phyloP scores from a whole-genome alignment of 768 basidiomycete species.

The Mycena vitilis region DNA sequence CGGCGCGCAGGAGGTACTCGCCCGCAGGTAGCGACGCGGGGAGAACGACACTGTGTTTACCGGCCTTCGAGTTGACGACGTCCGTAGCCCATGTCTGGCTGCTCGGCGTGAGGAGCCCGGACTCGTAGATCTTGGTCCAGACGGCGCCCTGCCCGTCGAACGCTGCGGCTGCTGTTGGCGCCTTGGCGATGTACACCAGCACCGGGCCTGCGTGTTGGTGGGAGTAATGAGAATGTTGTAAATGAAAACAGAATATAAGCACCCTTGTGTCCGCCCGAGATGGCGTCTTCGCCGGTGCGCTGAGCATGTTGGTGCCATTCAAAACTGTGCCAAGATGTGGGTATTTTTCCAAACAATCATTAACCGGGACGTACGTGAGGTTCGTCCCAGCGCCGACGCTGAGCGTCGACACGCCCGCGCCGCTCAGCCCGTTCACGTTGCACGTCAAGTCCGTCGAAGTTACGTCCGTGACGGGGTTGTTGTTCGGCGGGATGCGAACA shows the following conservation, averaged over 20 bases:
- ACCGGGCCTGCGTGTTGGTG: slow-evolving; percentile 50
- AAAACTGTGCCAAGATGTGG: slow-evolving; percentile 44
- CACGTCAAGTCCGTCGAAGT: slow-evolving; percentile 64
- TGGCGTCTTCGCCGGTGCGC: slow-evolving; percentile 64
- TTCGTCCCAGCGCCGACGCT: slow-evolving; percentile 57
- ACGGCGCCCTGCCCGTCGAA: slow-evolving; percentile 62
- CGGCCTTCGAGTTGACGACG: slow-evolving; percentile 58
- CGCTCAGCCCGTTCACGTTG: slow-evolving; percentile 62
- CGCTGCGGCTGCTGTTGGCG: slow-evolving; percentile 55
- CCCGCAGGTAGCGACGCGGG: slow-evolving; percentile 62
- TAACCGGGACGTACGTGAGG: slow-evolving; percentile 47
- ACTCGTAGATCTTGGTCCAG: slow-evolving; percentile 67
- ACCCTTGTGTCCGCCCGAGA: slow-evolving; percentile 60
- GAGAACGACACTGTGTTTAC: slow-evolving; percentile 57
- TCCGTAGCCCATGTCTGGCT: slow-evolving; percentile 60
- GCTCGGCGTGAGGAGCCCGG: slow-evolving; percentile 55
- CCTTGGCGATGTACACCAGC: slow-evolving; percentile 64
- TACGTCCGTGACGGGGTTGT: slow-evolving; percentile 68
- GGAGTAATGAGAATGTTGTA: neutral
- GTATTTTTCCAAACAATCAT: neutral
- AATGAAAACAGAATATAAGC: neutral
- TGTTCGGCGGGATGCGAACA: slow-evolving; percentile 61
- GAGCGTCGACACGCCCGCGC: slow-evolving; percentile 51
- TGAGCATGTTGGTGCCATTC: slow-evolving; percentile 69
- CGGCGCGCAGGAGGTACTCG: slow-evolving; percentile 61